These are phyloP conservation scores for Nasturtium officinale DNA, from an alignment of 345 rosid species.

Conservation along the genomic window DNA sequence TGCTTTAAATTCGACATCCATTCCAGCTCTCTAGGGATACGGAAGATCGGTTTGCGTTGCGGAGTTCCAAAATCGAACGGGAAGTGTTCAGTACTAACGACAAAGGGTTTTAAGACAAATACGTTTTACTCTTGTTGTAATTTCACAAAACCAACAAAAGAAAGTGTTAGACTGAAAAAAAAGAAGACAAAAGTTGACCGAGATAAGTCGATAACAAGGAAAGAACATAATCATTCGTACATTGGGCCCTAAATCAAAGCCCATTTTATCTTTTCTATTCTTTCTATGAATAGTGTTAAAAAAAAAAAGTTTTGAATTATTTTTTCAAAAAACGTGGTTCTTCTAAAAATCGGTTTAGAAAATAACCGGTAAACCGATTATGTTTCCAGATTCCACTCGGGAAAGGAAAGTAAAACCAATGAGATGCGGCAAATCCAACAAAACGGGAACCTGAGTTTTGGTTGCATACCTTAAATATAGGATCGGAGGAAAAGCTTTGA, in stretches of 20 bases:
- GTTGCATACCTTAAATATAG: slow-evolving; percentile 37
- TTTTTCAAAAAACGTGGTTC: background rate
- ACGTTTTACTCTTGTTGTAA: no score
- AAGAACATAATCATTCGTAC: no score
- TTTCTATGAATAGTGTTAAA: no score
- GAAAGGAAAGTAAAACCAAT: slow-evolving; percentile 12
- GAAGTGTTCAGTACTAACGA: no score
- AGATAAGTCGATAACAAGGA: background rate
- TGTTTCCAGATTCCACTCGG: background rate
- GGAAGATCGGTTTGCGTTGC: no score
- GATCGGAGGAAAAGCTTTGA: slow-evolving; percentile 22
- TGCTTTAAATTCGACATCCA: slow-evolving; percentile 77
- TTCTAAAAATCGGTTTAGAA: background rate
- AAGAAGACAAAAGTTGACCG: slow-evolving; percentile 10
- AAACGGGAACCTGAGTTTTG: slow-evolving; percentile 36
- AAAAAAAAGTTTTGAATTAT: no score
- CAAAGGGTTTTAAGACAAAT: no score
- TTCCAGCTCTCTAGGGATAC: slow-evolving; percentile 40
- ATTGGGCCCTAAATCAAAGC: background rate
- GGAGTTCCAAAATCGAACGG: no score
- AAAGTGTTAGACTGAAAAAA: slow-evolving; percentile 15
- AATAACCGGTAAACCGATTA: slow-evolving; percentile 16
- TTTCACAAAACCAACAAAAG: background rate
- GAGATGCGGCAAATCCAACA: slow-evolving; percentile 19
- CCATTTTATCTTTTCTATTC: background rate